These are phyloP conservation scores for Exobasidium rhododendri DNA, from an alignment of 1,284 basidiomycete species.

Conservation along the genomic window DNA sequence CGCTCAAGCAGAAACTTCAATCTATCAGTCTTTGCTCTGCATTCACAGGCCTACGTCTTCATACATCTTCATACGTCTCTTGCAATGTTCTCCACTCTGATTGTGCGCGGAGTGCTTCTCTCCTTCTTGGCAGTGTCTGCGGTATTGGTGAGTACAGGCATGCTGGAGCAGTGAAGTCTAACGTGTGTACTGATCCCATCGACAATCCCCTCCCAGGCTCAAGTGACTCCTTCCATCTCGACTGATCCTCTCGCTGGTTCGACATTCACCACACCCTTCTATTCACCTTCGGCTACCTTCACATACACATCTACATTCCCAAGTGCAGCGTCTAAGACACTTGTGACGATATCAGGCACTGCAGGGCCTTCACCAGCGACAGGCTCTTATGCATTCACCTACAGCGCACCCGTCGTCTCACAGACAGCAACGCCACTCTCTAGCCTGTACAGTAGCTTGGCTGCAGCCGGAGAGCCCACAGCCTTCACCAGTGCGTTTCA, in stretches of 20 bases:
- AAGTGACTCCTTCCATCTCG: conserved; percentile 18
- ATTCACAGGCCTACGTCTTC: too few relatives aligned
- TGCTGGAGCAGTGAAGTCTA: neutral
- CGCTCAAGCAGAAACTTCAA: too few relatives aligned
- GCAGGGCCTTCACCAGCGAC: conserved; percentile 34
- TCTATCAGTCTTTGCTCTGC: too few relatives aligned
- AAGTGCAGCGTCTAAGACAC: conserved; percentile 22
- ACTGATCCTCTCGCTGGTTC: conserved; percentile 27
- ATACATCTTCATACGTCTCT: too few relatives aligned
- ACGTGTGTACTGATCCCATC: neutral
- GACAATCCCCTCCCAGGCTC: conserved; percentile 4
- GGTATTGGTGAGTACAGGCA: conserved; percentile 2
- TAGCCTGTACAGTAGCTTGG: conserved; percentile 9
- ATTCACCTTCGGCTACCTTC: conserved; percentile 23
- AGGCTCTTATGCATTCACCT: conserved; percentile 23
- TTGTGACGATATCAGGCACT: conserved; percentile 28
- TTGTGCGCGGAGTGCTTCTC: neutral
- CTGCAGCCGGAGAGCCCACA: conserved; percentile 11
- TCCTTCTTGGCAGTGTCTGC: neutral
- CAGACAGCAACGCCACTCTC: conserved; percentile 19
- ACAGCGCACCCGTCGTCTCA: conserved; percentile 28
- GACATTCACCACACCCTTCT: conserved; percentile 28
- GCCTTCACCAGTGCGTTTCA: conserved; percentile 8
- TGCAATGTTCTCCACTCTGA: neutral
- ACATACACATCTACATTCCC: conserved; percentile 37